Evolutionary conservation across 129 eudicot genomes (phyloP), one percentile per base, ranked within the genome.

Genomic region (Artemisia argyi): DNA sequence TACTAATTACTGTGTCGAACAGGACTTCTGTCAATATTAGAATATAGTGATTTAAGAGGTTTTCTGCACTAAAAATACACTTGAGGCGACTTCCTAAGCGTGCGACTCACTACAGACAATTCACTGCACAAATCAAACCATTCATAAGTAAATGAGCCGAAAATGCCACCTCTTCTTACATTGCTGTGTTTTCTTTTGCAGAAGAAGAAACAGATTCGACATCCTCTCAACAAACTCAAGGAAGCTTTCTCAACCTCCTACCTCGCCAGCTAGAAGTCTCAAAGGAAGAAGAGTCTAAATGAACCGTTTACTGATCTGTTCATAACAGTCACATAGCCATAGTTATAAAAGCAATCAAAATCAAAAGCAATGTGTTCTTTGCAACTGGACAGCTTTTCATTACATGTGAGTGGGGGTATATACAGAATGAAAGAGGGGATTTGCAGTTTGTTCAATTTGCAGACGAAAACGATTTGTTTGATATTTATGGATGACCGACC

Each of bases 161-260:
- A 39, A 39, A 1, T 39, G 46, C 46, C 46, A 39, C 50, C 4
- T 49, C 20, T 30, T 9, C 66, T 28, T 75, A 66, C 47, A 66
- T 66, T 54, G 17, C 22, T 54, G 26, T 69, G 24, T 30, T 49
- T 51, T 44, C 9, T 2, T 47, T 69, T 74, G 55, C 84, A 88
- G 97, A 80, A 59, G 92, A 91, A 73, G 96, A 88, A 32, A 75
- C 83, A 19, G 85, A 88, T 61, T 64, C 92, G 15, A 60, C 87
- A 50, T 59, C 96, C 20, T 67, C 81, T 26, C 95, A 80, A 39
- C 46, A 8, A 44, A 81, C 82, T 42, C 92, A 88, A 15, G 97
- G 97, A 80, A 88, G 97, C 75, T 91, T 88, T 79, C 96, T 86
- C 14, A 91, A 82, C 59, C 79, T 86, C 7, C 75, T 91, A 60